Percentiles rank a stretch among this genome's conserved stretches.
Evolutionary conservation across 2,329 filamentous ascomycete genomes (phyloP).

Genomic region (Aspergillus japonicus): DNA sequence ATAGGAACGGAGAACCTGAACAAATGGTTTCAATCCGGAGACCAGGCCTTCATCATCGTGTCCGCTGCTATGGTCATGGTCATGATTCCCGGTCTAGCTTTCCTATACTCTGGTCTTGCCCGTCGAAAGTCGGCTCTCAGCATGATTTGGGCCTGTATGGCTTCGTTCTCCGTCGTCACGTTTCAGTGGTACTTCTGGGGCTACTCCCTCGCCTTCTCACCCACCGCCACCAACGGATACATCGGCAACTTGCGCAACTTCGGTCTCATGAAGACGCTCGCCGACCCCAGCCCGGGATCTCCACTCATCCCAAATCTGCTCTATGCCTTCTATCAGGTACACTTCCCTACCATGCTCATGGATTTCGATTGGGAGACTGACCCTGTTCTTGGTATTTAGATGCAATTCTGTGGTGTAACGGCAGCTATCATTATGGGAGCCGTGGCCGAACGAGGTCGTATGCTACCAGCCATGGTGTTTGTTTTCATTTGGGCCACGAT

Average conservation of each 20-base stretch:
- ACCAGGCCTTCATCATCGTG: conserved; percentile 91
- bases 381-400: conserved; percentile 51
- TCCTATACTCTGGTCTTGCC: conserved; percentile 96
- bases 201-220: conserved; percentile 90
- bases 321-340: conserved; percentile 88
- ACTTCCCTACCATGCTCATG: background rate
- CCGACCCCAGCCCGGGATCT: conserved; percentile 79
- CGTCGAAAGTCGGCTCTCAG: conserved; percentile 95
- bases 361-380: background rate
- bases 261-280: conserved; percentile 81
- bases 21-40: conserved; percentile 90
- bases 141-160: conserved; percentile 97
- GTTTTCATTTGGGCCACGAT: conserved; percentile 94
- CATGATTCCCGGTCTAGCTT: conserved; percentile 95
- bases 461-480: conserved; percentile 93
- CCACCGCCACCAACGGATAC: conserved; percentile 77
- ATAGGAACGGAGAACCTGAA: conserved; percentile 83
- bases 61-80: conserved; percentile 88
- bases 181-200: conserved; percentile 99
- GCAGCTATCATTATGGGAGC: conserved; percentile 88
- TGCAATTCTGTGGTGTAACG: conserved; percentile 96
- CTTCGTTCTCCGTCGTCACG: conserved; percentile 81
- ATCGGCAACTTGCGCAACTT: conserved; percentile 91
- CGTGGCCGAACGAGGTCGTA: conserved; percentile 88
- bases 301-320: conserved; percentile 85